Evolutionary conservation across 2,329 filamentous ascomycete species (phyloP).

Genomic region (Lecanicillium sp.): DNA sequence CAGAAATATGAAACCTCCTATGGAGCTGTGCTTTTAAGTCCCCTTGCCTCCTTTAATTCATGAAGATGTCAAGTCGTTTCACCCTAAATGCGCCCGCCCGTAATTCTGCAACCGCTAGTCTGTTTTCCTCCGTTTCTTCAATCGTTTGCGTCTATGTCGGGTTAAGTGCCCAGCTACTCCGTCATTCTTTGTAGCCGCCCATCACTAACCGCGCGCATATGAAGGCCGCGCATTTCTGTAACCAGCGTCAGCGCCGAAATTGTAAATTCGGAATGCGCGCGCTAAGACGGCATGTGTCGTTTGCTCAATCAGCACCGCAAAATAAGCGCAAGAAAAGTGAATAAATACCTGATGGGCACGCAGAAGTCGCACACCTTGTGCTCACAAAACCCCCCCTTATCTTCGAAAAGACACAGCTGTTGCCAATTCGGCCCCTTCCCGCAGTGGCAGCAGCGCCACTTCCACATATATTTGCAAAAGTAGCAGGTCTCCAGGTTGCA

Average conservation of each 20-base stretch:
- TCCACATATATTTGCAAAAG: constrained; percentile 7
- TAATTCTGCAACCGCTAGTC: too few relatives aligned
- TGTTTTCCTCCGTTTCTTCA: too few relatives aligned
- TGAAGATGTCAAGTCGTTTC: too few relatives aligned
- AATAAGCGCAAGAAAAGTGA: background rate
- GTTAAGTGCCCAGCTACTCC: too few relatives aligned
- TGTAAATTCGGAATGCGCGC: too few relatives aligned
- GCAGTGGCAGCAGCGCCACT: constrained; percentile 11
- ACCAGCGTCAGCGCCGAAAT: background rate
- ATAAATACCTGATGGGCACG: background rate
- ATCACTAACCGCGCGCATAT: background rate
- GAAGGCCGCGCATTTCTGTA: background rate
- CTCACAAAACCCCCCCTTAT: background rate
- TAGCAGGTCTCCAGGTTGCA: background rate
- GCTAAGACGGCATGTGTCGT: too few relatives aligned
- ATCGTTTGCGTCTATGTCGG: background rate
- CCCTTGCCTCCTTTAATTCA: too few relatives aligned
- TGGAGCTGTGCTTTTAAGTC: too few relatives aligned
- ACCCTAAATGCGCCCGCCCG: too few relatives aligned
- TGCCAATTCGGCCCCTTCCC: constrained; percentile 4
- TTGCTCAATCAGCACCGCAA: too few relatives aligned
- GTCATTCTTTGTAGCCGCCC: background rate
- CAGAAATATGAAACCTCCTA: too few relatives aligned
- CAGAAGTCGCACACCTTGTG: constrained; percentile 6
- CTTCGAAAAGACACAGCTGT: background rate